Percentiles rank a stretch among this genome's conserved stretches.
phyloP scores from a whole-genome alignment of 441 rosid genomes.

The Hypseocharis bilobata region DNA sequence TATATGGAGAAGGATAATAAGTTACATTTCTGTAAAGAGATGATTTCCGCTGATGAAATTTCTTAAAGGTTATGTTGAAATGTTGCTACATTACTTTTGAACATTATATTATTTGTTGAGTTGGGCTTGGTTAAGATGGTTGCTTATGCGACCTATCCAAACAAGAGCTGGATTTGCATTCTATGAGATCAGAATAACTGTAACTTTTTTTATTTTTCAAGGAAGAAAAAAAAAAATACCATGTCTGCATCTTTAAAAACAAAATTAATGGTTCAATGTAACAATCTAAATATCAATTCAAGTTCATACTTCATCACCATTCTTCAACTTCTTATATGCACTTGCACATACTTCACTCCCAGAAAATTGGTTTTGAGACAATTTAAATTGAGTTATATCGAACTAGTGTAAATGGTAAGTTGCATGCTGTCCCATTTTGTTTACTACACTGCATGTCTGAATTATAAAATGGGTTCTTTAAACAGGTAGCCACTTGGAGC shows the following conservation, averaged over 20 bases:
- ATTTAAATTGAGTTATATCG: neutral
- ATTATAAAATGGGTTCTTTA: constrained; percentile 16
- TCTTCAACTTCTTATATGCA: neutral
- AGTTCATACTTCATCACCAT: neutral
- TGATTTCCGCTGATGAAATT: too few species aligned
- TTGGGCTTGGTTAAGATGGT: too few species aligned
- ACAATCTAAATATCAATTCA: neutral
- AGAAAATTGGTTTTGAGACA: neutral
- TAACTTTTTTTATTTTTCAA: too few species aligned
- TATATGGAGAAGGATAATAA: too few species aligned
- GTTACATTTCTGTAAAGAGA: too few species aligned
- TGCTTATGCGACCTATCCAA: too few species aligned
- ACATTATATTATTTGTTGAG: too few species aligned
- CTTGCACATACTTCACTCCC: neutral
- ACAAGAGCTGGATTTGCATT: too few species aligned
- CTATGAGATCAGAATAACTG: too few species aligned
- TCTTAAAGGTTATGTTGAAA: too few species aligned
- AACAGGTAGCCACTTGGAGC: constrained; percentile 79
- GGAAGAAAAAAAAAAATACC: too few species aligned
- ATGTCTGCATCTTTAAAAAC: neutral
- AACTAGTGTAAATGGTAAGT: neutral
- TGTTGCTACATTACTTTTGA: too few species aligned
- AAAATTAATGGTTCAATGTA: neutral
- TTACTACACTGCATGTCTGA: neutral
- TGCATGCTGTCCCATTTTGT: neutral